phyloP scores from a whole-genome alignment of 768 basidiomycete species.

The Russula griseocarnosa region DNA sequence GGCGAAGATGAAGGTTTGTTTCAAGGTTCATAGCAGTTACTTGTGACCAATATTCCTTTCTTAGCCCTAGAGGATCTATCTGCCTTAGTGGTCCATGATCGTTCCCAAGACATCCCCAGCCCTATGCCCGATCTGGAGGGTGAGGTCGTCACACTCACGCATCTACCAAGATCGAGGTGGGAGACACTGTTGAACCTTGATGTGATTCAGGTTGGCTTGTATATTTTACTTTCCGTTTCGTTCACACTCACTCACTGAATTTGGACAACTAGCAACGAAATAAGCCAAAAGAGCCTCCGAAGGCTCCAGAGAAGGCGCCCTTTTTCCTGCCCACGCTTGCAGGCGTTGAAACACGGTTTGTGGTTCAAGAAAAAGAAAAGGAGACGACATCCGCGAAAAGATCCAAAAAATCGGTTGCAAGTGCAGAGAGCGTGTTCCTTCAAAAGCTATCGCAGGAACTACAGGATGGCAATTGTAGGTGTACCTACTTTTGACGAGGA shows the following conservation, averaged over 20 bases:
- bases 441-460: slow-evolving; percentile 57
- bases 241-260: background rate
- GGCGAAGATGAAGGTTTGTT: slow-evolving; percentile 73
- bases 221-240: background rate
- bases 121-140: slow-evolving; percentile 87
- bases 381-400: slow-evolving; percentile 46
- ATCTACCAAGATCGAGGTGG: slow-evolving; percentile 91
- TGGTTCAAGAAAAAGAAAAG: slow-evolving; percentile 44
- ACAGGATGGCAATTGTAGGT: slow-evolving; percentile 65
- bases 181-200: slow-evolving; percentile 96
- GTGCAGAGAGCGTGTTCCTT: slow-evolving; percentile 65
- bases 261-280: slow-evolving; percentile 71
- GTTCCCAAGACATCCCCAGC: slow-evolving; percentile 64
- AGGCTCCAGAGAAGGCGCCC: slow-evolving; percentile 91
- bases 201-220: slow-evolving; percentile 69
- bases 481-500: slow-evolving; percentile 11
- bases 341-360: slow-evolving; percentile 83
- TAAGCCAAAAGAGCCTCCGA: slow-evolving; percentile 93
- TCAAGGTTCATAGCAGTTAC: slow-evolving; percentile 5
- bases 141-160: slow-evolving; percentile 88
- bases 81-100: slow-evolving; percentile 57
- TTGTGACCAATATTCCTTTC: slow-evolving; percentile 1
- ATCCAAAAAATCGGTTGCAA: slow-evolving; percentile 49
- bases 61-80: slow-evolving; percentile 69
- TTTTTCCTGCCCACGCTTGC: slow-evolving; percentile 95